These are phyloP conservation scores for Beauveria rudraprayagi DNA, from an alignment of 2,329 filamentous ascomycete genomes.

Conservation along the genomic window DNA sequence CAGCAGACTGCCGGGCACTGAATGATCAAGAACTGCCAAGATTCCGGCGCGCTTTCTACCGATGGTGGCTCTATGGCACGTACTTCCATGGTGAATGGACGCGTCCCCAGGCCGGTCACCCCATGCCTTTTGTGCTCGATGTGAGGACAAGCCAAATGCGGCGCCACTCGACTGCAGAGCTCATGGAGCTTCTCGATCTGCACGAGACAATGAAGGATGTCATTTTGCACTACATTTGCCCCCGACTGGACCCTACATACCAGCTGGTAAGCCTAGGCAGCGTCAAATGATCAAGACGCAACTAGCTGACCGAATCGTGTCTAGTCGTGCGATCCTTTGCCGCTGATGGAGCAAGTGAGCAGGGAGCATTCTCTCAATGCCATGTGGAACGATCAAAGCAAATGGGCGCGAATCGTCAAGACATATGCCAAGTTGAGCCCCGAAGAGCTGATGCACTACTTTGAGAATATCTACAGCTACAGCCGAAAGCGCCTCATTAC, in stretches of 20 bases:
- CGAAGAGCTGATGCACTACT: conserved; percentile 39
- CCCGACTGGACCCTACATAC: conserved; percentile 32
- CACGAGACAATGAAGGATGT: conserved; percentile 37
- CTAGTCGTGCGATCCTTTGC: conserved; percentile 14
- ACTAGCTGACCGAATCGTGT: background rate
- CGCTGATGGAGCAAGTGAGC: conserved; percentile 18
- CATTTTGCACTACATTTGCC: conserved; percentile 38
- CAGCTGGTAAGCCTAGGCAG: conserved; percentile 23
- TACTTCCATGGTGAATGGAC: conserved; percentile 42
- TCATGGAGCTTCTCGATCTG: conserved; percentile 38
- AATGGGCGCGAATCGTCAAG: conserved; percentile 32
- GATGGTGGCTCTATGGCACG: conserved; percentile 47
- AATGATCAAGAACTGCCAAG: conserved; percentile 34
- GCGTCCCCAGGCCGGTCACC: conserved; percentile 28
- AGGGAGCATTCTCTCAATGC: conserved; percentile 24
- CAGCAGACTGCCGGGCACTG: conserved; percentile 38
- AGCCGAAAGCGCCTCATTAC: conserved; percentile 36
- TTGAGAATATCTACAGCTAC: conserved; percentile 38
- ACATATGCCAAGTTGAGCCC: conserved; percentile 44
- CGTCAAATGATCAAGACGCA: background rate
- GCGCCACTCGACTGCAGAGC: conserved; percentile 33
- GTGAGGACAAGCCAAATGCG: conserved; percentile 36
- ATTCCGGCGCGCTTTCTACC: conserved; percentile 41
- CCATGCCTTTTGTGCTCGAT: conserved; percentile 32
- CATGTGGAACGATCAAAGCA: conserved; percentile 29